Evolutionary conservation across 352 stramenopile genomes (phyloP).

Genomic region (Globisporangium camurandrum): DNA sequence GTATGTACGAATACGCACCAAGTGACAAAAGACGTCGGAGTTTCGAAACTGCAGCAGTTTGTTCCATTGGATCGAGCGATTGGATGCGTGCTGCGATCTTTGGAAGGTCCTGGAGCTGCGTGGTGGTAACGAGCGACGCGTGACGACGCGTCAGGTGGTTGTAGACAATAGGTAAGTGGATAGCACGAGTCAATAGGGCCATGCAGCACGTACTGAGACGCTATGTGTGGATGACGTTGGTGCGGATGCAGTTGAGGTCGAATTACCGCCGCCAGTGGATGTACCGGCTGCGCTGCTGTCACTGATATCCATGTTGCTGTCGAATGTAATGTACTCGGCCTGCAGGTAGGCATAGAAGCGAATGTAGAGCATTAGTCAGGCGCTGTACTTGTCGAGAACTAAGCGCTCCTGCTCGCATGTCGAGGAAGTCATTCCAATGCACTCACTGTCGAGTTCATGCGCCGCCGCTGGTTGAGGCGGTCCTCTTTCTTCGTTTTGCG

Average conservation of each 20-base stretch:
- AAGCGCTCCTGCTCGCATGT: background rate
- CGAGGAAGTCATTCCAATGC: constrained; percentile 49
- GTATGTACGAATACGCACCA: constrained; percentile 30
- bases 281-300: constrained; percentile 33
- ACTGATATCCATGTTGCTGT: constrained; percentile 7
- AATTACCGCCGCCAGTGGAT: too few relatives aligned
- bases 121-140: background rate
- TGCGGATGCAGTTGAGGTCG: too few relatives aligned
- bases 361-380: background rate
- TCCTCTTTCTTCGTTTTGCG: constrained; percentile 83
- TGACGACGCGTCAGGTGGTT: background rate
- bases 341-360: background rate
- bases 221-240: too few relatives aligned
- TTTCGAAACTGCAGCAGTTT: constrained; percentile 95
- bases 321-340: constrained; percentile 3
- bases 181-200: too few relatives aligned
- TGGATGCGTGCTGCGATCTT: constrained; percentile 92
- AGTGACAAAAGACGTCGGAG: constrained; percentile 98
- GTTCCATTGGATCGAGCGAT: constrained; percentile 81
- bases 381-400: background rate
- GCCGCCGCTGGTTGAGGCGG: constrained; percentile 75
- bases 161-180: too few relatives aligned
- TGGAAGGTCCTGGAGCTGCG: constrained; percentile 42
- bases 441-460: constrained; percentile 72
- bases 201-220: constrained; percentile 20